Evolutionary conservation across 768 basidiomycete genomes (phyloP).

Genomic region (Tricholoma furcatifolium): DNA sequence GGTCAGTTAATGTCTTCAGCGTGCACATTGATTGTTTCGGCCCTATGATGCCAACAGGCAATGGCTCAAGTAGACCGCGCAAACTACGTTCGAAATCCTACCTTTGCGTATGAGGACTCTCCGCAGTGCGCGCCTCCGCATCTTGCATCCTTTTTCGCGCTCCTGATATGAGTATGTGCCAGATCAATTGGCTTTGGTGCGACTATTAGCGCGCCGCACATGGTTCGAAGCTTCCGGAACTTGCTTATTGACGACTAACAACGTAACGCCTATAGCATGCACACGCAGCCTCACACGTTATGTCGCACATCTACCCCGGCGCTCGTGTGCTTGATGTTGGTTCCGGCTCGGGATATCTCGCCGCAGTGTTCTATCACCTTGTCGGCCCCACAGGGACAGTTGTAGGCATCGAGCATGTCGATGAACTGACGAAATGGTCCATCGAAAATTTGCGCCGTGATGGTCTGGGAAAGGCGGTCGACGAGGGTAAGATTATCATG

Average conservation of each 20-base stretch:
- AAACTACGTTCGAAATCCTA: constrained; percentile 54
- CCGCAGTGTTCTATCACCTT: constrained; percentile 79
- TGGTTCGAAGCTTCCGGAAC: constrained; percentile 48
- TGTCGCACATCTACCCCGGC: constrained; percentile 68
- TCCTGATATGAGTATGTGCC: background rate
- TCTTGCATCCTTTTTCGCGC: background rate
- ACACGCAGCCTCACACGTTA: constrained; percentile 76
- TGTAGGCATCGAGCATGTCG: constrained; percentile 90
- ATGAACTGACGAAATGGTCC: constrained; percentile 73
- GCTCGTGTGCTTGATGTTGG: constrained; percentile 86
- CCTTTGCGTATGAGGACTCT: constrained; percentile 72
- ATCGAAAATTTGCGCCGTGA: constrained; percentile 65
- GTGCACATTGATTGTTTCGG: background rate
- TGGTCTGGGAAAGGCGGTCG: constrained; percentile 54
- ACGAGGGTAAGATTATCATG: constrained; percentile 57
- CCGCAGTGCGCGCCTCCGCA: constrained; percentile 55
- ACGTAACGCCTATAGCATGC: constrained; percentile 59
- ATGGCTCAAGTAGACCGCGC: constrained; percentile 70
- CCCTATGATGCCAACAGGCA: constrained; percentile 40
- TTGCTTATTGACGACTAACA: too few relatives aligned
- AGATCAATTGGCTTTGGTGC: constrained; percentile 81
- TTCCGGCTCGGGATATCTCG: constrained; percentile 83
- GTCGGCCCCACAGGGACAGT: constrained; percentile 59
- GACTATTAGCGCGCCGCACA: constrained; percentile 96
- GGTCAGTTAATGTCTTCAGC: constrained; percentile 35